Percentiles rank a stretch among this genome's conserved stretches.
These are phyloP conservation scores for Chaetomium sp. DNA, from an alignment of 2,329 filamentous ascomycete genomes.

Conservation along the genomic window DNA sequence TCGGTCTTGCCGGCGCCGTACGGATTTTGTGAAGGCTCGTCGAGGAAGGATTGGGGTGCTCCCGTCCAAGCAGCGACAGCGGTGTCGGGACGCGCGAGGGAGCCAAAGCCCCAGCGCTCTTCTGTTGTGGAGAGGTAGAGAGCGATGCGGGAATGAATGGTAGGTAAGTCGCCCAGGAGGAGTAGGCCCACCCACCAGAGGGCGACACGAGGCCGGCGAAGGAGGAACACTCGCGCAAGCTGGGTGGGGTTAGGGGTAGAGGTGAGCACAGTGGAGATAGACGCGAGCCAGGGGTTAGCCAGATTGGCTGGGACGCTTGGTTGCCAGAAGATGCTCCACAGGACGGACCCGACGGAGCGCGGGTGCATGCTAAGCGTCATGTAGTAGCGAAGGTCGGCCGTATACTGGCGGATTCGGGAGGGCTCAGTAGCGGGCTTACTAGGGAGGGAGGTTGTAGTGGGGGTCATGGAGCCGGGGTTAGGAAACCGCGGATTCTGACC, in stretches of 20 bases:
- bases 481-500: too few species aligned
- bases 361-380: slow-evolving; percentile 1
- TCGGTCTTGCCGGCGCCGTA: neutral
- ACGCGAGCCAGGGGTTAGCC: neutral
- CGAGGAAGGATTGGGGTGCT: neutral
- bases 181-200: neutral
- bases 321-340: slow-evolving; percentile 7
- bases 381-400: neutral
- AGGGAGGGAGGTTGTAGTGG: too few species aligned
- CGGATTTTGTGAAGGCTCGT: neutral
- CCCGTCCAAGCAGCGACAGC: slow-evolving; percentile 2
- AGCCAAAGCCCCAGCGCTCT: neutral
- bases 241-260: neutral
- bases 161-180: neutral
- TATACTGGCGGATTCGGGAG: neutral
- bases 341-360: neutral
- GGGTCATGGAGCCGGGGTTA: too few species aligned
- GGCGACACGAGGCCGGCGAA: neutral
- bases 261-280: neutral
- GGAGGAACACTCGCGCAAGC: neutral
- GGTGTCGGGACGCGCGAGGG: neutral
- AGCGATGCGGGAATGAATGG: neutral
- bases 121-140: neutral
- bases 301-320: neutral
- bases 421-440: neutral